These are phyloP conservation scores for Lepraria neglecta DNA, from an alignment of 495 filamentous ascomycete species.

Conservation along the genomic window DNA sequence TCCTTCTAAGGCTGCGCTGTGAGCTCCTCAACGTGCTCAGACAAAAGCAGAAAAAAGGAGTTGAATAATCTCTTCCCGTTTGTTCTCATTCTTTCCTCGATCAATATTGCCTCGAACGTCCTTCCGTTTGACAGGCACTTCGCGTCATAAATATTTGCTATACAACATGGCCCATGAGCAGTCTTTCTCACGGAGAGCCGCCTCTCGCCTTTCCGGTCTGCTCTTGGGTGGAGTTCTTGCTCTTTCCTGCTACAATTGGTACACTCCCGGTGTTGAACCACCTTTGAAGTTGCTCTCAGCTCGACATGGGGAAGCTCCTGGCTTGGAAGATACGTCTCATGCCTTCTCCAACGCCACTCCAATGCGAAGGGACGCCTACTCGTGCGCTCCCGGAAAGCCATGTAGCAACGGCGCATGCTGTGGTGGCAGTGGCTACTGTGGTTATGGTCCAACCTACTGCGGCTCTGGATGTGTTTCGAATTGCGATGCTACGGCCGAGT, in stretches of 20 bases:
- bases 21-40: too few relatives aligned
- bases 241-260: background rate
- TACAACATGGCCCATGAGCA: background rate
- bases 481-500: background rate
- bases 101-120: background rate
- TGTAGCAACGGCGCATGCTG: conserved; percentile 1
- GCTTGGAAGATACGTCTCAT: background rate
- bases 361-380: background rate
- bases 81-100: background rate
- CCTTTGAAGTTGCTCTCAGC: background rate
- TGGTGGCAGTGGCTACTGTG: background rate
- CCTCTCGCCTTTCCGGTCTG: background rate
- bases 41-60: too few relatives aligned
- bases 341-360: background rate
- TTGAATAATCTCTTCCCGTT: too few relatives aligned
- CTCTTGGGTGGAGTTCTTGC: background rate
- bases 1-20: too few relatives aligned
- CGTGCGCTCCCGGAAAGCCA: background rate
- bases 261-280: background rate
- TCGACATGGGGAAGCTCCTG: background rate
- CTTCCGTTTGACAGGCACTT: too few relatives aligned
- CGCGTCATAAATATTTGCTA: too few relatives aligned
- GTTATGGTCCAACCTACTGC: background rate
- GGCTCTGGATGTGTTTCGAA: background rate
- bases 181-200: background rate